Percentiles rank a stretch among this genome's conserved stretches.
phyloP scores from a whole-genome alignment of 2,329 filamentous ascomycete species.

The Fusarium miscanthi region DNA sequence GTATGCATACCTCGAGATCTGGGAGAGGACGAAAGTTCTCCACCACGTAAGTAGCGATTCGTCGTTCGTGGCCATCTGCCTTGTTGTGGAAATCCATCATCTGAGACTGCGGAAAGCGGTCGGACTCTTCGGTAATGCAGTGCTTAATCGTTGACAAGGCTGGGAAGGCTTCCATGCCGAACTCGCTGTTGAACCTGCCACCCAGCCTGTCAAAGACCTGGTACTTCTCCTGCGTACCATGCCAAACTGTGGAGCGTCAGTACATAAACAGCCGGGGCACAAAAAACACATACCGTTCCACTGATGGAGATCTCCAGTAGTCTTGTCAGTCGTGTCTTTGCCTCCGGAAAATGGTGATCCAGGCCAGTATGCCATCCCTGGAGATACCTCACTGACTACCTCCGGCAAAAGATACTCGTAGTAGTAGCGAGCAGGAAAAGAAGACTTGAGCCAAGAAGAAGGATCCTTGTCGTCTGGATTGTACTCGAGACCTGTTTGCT shows the following conservation, averaged over 20 bases:
- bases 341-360: background rate
- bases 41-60: background rate
- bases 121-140: background rate
- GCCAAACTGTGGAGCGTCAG: background rate
- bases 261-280: background rate
- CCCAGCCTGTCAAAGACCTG: conserved; percentile 5
- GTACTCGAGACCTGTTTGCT: background rate
- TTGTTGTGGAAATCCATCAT: conserved; percentile 9
- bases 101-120: background rate
- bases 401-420: background rate
- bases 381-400: background rate
- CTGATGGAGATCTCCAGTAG: background rate
- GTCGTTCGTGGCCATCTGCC: conserved; percentile 2
- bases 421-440: conserved; percentile 1
- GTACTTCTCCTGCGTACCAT: conserved; percentile 3
- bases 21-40: conserved; percentile 1
- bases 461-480: background rate
- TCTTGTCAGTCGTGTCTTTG: background rate
- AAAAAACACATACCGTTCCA: background rate
- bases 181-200: conserved; percentile 8
- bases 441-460: background rate
- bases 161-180: conserved; percentile 8
- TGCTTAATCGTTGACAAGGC: background rate
- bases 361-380: background rate
- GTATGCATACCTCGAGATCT: background rate